phyloP scores from a whole-genome alignment of 257 asterid genomes.

The Capsicum pubescens region DNA sequence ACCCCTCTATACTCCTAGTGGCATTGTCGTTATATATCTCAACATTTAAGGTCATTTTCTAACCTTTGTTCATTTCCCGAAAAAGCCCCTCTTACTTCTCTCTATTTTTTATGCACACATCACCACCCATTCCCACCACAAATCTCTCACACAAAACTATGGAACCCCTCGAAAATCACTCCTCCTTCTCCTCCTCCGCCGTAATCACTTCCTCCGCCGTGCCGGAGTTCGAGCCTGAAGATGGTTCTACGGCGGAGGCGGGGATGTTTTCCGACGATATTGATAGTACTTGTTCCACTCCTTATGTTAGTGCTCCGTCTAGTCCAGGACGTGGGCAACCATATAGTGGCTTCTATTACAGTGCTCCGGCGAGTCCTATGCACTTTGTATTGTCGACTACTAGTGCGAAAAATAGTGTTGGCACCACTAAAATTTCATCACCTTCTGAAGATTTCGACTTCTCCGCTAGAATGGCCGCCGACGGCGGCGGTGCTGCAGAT shows the following conservation, averaged over 20 bases:
- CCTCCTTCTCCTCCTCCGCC: conserved; percentile 34
- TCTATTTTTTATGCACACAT: conserved; percentile 30
- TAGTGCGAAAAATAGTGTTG: neutral
- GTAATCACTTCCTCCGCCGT: conserved; percentile 16
- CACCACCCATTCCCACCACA: conserved; percentile 5
- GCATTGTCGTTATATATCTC: conserved; percentile 46
- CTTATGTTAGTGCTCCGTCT: conserved; percentile 92
- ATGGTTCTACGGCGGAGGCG: conserved; percentile 27
- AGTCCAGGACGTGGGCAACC: conserved; percentile 71
- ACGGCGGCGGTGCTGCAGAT: conserved; percentile 40
- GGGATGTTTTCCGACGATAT: conserved; percentile 50
- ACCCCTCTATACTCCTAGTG: conserved; percentile 22
- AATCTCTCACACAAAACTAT: conserved; percentile 42
- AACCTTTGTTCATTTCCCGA: neutral
- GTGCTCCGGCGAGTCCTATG: conserved; percentile 94
- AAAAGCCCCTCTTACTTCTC: conserved; percentile 13
- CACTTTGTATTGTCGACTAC: conserved; percentile 62
- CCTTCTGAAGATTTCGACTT: conserved; percentile 70
- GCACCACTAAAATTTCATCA: conserved; percentile 15
- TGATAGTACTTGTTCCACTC: conserved; percentile 87
- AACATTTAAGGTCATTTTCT: conserved; percentile 26
- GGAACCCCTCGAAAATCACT: conserved; percentile 50
- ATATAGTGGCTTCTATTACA: conserved; percentile 66
- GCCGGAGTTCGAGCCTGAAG: neutral
- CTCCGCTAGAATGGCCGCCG: conserved; percentile 47